A percentile compares a stretch with the other conserved stretches of the same genome.
These are phyloP conservation scores for Leccinellum luteum DNA, from an alignment of 768 basidiomycete species.

Conservation along the genomic window DNA sequence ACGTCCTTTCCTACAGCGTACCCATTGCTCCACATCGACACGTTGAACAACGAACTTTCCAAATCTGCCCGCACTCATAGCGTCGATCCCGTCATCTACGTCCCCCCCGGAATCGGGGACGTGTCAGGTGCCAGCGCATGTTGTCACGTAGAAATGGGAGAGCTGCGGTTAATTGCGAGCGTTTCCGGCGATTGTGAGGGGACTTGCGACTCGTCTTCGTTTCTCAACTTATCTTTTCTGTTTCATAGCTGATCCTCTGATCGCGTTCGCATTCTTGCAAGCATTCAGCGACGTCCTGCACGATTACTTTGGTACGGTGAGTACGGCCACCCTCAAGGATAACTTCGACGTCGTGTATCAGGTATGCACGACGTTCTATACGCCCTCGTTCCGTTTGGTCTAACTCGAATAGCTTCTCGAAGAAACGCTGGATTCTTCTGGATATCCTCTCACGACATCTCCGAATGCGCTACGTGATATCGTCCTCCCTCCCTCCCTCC, in stretches of 20 bases:
- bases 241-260: slow-evolving; percentile 75
- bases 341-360: slow-evolving; percentile 97
- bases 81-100: slow-evolving; percentile 74
- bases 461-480: slow-evolving; percentile 89
- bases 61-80: slow-evolving; percentile 52
- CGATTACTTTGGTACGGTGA: slow-evolving; percentile 88
- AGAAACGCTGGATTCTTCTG: slow-evolving; percentile 92
- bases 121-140: slow-evolving; percentile 59
- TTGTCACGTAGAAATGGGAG: slow-evolving; percentile 77
- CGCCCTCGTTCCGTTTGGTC: background rate
- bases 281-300: slow-evolving; percentile 79
- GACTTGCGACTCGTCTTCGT: background rate
- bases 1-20: slow-evolving; percentile 73
- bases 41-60: slow-evolving; percentile 69
- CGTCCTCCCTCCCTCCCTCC: slow-evolving; percentile 85
- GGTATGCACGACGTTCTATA: slow-evolving; percentile 39
- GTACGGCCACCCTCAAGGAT: slow-evolving; percentile 75
- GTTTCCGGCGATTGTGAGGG: slow-evolving; percentile 75
- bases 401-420: slow-evolving; percentile 67
- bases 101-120: slow-evolving; percentile 44
- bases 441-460: slow-evolving; percentile 89
- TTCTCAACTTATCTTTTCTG: background rate
- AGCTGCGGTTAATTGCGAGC: slow-evolving; percentile 75
- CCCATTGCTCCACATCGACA: slow-evolving; percentile 83
- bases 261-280: slow-evolving; percentile 86